A percentile compares a stretch with the other conserved stretches of the same genome.
Evolutionary conservation across 306 rosid genomes (phyloP).

Genomic region (Biancaea sappan): DNA sequence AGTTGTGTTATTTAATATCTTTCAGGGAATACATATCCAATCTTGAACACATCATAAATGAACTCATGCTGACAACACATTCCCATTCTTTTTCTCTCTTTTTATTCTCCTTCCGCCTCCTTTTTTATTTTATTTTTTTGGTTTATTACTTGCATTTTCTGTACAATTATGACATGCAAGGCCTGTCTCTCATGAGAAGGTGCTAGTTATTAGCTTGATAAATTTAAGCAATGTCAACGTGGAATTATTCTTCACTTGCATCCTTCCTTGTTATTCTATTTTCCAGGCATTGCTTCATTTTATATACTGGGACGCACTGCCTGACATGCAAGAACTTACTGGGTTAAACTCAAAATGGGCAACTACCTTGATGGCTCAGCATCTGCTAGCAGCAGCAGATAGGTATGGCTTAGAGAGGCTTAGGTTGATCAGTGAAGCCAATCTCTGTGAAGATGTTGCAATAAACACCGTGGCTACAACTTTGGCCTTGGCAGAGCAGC

Average conservation of each 20-base stretch:
- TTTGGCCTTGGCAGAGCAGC: conserved; percentile 90
- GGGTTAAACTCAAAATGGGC: conserved; percentile 69
- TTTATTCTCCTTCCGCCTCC: neutral
- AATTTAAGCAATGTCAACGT: conserved; percentile 25
- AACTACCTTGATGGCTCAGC: conserved; percentile 80
- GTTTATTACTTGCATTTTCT: neutral
- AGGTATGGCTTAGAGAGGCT: conserved; percentile 81
- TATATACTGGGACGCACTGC: conserved; percentile 79
- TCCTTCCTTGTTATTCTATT: conserved; percentile 17
- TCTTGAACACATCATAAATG: neutral
- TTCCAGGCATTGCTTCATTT: conserved; percentile 80
- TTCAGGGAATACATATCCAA: neutral
- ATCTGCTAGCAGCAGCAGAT: conserved; percentile 90
- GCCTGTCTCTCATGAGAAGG: conserved; percentile 25
- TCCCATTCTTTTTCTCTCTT: neutral
- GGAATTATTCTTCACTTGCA: conserved; percentile 32
- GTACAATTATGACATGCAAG: neutral
- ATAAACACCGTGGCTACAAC: conserved; percentile 87
- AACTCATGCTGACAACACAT: neutral
- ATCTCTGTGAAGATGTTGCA: conserved; percentile 69
- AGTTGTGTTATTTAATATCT: neutral
- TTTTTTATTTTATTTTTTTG: neutral
- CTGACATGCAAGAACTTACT: conserved; percentile 74
- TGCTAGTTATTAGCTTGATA: conserved; percentile 23
- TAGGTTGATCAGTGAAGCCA: conserved; percentile 67